These are phyloP conservation scores for Phytophthora citricola DNA, from an alignment of 352 stramenopile species.

Conservation along the genomic window DNA sequence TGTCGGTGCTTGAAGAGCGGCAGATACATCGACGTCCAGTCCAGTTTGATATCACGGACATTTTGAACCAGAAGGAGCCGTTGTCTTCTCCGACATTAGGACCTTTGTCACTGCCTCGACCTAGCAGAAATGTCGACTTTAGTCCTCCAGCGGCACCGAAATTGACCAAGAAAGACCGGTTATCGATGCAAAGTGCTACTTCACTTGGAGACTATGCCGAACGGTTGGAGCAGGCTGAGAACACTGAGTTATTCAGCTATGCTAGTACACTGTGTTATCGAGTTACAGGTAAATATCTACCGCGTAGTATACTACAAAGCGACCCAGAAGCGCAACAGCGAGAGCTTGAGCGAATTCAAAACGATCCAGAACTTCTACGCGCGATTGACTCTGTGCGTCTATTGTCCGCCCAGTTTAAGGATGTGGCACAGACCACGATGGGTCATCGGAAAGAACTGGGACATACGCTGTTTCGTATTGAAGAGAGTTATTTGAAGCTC, in stretches of 20 bases:
- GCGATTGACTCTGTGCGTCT: slow-evolving; percentile 57
- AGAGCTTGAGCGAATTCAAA: slow-evolving; percentile 65
- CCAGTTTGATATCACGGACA: slow-evolving; percentile 44
- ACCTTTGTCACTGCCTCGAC: slow-evolving; percentile 23
- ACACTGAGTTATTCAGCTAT: slow-evolving; percentile 74
- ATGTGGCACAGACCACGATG: slow-evolving; percentile 61
- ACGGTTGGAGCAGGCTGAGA: slow-evolving; percentile 54
- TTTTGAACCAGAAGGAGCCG: slow-evolving; percentile 30
- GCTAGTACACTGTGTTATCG: slow-evolving; percentile 69
- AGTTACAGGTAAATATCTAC: slow-evolving; percentile 69
- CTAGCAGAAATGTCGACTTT: slow-evolving; percentile 5
- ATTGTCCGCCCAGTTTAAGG: slow-evolving; percentile 76
- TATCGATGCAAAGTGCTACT: background rate
- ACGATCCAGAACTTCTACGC: slow-evolving; percentile 62
- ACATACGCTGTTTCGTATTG: slow-evolving; percentile 69
- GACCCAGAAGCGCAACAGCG: slow-evolving; percentile 55
- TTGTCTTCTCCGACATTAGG: slow-evolving; percentile 7
- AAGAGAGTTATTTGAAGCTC: slow-evolving; percentile 77
- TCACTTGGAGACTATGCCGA: slow-evolving; percentile 43
- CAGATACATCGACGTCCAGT: slow-evolving; percentile 6
- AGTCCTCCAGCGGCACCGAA: slow-evolving; percentile 16
- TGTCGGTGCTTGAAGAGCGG: slow-evolving; percentile 18
- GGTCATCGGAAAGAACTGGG: slow-evolving; percentile 73
- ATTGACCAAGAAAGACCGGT: slow-evolving; percentile 5
- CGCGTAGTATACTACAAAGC: slow-evolving; percentile 46